phyloP scores from a whole-genome alignment of 441 rosid species.

The Mallotus japonicus region DNA sequence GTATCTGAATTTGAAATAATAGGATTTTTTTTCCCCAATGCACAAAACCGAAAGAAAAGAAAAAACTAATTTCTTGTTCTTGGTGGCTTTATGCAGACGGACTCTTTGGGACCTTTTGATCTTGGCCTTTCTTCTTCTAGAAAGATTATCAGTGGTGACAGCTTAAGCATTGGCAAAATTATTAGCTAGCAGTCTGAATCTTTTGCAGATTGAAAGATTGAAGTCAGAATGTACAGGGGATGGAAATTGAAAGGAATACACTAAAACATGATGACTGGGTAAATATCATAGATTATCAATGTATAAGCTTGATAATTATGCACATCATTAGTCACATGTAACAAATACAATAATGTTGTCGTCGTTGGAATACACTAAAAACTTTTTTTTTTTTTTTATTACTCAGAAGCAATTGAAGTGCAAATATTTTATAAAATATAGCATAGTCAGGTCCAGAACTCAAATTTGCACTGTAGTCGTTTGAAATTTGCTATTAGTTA shows the following conservation, averaged over 20 bases:
- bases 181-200: conserved; percentile 24
- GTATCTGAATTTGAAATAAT: conserved; percentile 33
- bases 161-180: conserved; percentile 36
- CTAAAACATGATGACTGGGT: not conserved
- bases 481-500: too few species aligned
- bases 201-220: not conserved
- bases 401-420: too few species aligned
- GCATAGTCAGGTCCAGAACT: too few species aligned
- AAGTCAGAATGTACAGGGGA: conserved; percentile 10
- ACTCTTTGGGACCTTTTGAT: conserved; percentile 83
- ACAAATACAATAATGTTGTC: not conserved
- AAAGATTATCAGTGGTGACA: conserved; percentile 46
- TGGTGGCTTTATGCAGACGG: conserved; percentile 49
- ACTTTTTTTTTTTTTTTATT: too few species aligned
- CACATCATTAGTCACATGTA: not conserved
- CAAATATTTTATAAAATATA: too few species aligned
- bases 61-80: conserved; percentile 4
- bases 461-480: too few species aligned
- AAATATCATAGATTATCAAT: not conserved
- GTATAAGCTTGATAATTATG: not conserved
- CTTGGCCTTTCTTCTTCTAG: conserved; percentile 64
- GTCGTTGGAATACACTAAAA: too few species aligned
- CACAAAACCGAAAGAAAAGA: not conserved
- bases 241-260: not conserved
- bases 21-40: not conserved